Conservation (phyloP, 352 stramenopile genomes). For the Globisporangium spinosum region DNA sequence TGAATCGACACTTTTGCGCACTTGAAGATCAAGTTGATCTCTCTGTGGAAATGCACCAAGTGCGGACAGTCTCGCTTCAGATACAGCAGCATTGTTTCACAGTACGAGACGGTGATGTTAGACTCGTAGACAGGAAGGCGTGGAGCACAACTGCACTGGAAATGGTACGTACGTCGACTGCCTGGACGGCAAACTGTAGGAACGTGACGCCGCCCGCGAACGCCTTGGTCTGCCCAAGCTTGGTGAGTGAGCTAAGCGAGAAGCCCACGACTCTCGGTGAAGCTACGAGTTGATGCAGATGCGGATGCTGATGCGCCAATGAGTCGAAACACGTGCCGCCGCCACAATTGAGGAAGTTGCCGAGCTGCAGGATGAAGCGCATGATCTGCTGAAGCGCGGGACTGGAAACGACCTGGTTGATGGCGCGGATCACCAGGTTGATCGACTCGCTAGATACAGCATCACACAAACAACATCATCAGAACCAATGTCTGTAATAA, state of each 20-base stretch:
- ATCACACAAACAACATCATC: background rate
- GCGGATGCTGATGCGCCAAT: background rate
- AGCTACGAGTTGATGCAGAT: background rate
- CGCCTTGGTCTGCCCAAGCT: conserved; percentile 79
- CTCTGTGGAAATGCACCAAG: conserved; percentile 49
- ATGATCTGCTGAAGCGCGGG: conserved; percentile 57
- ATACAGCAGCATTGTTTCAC: background rate
- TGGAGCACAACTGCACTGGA: too few relatives aligned
- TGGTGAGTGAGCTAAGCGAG: conserved; percentile 69
- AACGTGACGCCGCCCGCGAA: conserved; percentile 72
- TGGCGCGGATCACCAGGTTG: conserved; percentile 55
- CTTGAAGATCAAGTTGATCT: conserved; percentile 60
- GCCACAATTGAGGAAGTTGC: conserved; percentile 73
- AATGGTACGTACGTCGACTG: conserved; percentile 40
- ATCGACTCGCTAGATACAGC: conserved; percentile 41
- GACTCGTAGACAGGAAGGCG: too few relatives aligned
- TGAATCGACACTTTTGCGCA: conserved; percentile 65
- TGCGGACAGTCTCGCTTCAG: conserved; percentile 58
- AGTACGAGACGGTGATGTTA: background rate
- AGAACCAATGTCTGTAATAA: background rate
- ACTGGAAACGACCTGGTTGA: conserved; percentile 71
- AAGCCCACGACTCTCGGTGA: conserved; percentile 47
- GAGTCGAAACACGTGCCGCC: background rate
- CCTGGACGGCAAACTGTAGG: conserved; percentile 78
- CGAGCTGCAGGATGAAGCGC: conserved; percentile 70